Evolutionary conservation across 106 monocot genomes (phyloP).

Genomic region (Alisma plantagoaquatica): DNA sequence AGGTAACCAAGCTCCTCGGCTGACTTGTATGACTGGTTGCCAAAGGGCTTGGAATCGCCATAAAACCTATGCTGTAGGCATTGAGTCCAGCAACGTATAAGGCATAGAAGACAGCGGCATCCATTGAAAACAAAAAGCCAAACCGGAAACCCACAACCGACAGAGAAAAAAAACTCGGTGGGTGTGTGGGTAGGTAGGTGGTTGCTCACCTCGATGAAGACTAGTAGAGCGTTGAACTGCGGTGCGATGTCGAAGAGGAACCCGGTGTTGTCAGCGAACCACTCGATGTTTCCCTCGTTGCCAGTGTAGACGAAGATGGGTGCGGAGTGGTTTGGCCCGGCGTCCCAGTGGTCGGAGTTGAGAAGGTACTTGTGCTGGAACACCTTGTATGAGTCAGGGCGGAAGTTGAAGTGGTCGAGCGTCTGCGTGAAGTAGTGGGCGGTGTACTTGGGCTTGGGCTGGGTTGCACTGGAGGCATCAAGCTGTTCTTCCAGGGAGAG

Average conservation of each 20-base stretch:
- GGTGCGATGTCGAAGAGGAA: slow-evolving; percentile 89
- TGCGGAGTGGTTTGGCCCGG: slow-evolving; percentile 25
- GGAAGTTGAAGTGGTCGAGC: slow-evolving; percentile 90
- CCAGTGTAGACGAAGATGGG: slow-evolving; percentile 97
- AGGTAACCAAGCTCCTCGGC: slow-evolving; percentile 63
- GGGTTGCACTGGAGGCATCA: no score
- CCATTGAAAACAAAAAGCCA: neutral
- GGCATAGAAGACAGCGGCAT: no score
- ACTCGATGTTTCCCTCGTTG: slow-evolving; percentile 83
- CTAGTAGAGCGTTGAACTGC: slow-evolving; percentile 53
- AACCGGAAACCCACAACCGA: neutral
- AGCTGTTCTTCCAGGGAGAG: no score
- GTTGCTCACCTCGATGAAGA: slow-evolving; percentile 74
- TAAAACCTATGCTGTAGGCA: slow-evolving; percentile 78
- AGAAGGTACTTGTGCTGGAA: slow-evolving; percentile 90
- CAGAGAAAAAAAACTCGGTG: no score
- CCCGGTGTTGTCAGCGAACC: slow-evolving; percentile 85
- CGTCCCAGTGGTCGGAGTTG: slow-evolving; percentile 56
- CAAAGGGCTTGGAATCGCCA: slow-evolving; percentile 79
- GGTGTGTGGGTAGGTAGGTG: no score
- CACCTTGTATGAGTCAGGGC: slow-evolving; percentile 25
- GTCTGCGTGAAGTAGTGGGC: slow-evolving; percentile 77
- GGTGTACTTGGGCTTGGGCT: slow-evolving; percentile 32
- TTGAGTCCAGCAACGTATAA: neutral
- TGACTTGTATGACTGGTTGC: slow-evolving; percentile 40